These are phyloP conservation scores for Coprinellus aureogranulatus DNA, from an alignment of 768 basidiomycete species.

Conservation along the genomic window DNA sequence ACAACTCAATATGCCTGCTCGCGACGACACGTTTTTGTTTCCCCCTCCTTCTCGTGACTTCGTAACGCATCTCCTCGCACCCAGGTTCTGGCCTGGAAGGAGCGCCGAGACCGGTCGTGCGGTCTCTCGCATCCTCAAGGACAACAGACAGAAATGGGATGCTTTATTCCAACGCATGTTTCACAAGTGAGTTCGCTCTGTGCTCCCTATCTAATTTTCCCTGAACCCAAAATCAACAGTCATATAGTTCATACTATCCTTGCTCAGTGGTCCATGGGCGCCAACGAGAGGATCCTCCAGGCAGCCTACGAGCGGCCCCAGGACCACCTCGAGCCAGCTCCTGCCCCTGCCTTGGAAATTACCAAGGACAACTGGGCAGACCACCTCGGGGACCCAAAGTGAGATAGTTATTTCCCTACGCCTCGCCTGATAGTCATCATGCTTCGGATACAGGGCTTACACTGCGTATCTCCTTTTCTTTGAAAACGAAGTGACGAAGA, in stretches of 20 bases:
- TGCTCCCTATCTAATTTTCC: no score
- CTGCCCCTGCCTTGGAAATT: constrained; percentile 47
- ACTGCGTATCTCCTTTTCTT: constrained; percentile 60
- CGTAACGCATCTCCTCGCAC: constrained; percentile 16
- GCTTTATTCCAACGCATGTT: constrained; percentile 44
- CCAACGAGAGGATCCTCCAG: constrained; percentile 33
- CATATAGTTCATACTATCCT: constrained; percentile 58
- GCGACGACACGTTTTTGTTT: not conserved
- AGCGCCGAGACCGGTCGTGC: constrained; percentile 34
- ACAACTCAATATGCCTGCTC: no score
- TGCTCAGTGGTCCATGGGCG: constrained; percentile 62
- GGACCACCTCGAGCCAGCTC: constrained; percentile 32
- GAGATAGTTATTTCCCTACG: constrained; percentile 12
- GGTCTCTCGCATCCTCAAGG: constrained; percentile 37
- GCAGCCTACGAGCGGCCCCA: constrained; percentile 36
- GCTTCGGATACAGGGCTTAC: constrained; percentile 47
- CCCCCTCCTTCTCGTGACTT: not conserved
- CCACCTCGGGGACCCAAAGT: constrained; percentile 60
- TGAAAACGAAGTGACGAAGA: constrained; percentile 35
- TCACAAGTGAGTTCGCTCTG: constrained; percentile 31
- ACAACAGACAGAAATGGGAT: constrained; percentile 52
- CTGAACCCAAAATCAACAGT: no score
- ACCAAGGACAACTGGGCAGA: constrained; percentile 47
- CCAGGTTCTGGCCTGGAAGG: constrained; percentile 29
- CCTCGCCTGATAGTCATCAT: not conserved